Evolutionary conservation across 495 filamentous ascomycete species (phyloP).

Genomic region (Baudoinia panamericana): DNA sequence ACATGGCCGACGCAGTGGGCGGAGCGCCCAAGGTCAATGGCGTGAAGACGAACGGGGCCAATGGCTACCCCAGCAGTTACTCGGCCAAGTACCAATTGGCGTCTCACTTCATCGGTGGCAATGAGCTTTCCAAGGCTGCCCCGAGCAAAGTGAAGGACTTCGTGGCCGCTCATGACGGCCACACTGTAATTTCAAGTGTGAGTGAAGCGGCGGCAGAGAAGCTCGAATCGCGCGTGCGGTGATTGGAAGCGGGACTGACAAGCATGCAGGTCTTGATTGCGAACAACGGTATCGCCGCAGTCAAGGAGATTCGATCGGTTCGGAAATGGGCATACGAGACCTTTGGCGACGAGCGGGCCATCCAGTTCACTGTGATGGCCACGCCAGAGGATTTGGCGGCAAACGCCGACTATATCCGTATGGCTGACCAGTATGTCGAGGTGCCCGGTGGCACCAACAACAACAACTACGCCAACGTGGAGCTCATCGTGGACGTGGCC

Average conservation of each 20-base stretch:
- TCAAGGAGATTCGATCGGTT: constrained; percentile 96
- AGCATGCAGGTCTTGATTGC: constrained; percentile 77
- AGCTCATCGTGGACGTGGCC: constrained; percentile 98
- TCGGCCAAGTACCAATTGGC: constrained; percentile 68
- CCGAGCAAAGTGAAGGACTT: constrained; percentile 87
- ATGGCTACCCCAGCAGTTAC: constrained; percentile 45
- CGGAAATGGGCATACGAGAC: constrained; percentile 99
- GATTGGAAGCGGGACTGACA: not conserved
- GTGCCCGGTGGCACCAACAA: constrained; percentile 99
- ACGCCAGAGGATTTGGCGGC: constrained; percentile 97
- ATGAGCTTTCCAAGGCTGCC: constrained; percentile 63
- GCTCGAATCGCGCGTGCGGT: not conserved
- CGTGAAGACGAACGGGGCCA: constrained; percentile 30
- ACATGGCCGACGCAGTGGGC: constrained; percentile 18
- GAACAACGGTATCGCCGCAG: constrained; percentile 98
- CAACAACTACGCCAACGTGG: constrained; percentile 99
- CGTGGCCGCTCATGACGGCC: constrained; percentile 73
- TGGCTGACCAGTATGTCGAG: constrained; percentile 99
- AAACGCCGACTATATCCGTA: constrained; percentile 98
- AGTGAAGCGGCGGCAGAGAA: constrained; percentile 26
- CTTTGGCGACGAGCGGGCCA: constrained; percentile 93
- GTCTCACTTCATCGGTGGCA: constrained; percentile 91
- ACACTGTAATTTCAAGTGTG: constrained; percentile 96
- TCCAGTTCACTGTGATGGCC: constrained; percentile 99
- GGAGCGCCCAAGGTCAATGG: constrained; percentile 18